phyloP scores from a whole-genome alignment of 139 green algal species.

The Edaphochlamys debaryana region DNA sequence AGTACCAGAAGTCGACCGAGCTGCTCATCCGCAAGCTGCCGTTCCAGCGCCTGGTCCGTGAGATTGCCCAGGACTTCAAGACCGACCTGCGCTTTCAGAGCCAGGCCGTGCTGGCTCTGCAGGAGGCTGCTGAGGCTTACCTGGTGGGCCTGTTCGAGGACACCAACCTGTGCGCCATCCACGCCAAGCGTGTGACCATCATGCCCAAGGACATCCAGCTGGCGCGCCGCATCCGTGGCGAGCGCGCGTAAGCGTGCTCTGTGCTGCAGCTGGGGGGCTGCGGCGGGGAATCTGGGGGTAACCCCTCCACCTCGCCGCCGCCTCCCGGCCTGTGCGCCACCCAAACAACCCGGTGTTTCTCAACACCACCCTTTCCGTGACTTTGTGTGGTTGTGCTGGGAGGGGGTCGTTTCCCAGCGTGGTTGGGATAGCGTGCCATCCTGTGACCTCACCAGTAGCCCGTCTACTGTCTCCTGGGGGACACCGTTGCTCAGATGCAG shows the following conservation, averaged over 20 bases:
- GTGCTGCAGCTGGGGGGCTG: no score
- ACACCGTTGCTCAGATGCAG: no score
- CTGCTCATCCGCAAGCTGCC: slow-evolving; percentile 97
- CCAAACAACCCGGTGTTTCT: no score
- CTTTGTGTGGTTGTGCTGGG: no score
- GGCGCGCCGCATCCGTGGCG: slow-evolving; percentile 90
- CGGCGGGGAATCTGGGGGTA: no score
- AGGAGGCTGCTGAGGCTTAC: slow-evolving; percentile 99
- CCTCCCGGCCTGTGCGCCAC: no score
- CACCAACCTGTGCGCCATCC: slow-evolving; percentile 89
- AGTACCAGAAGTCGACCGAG: slow-evolving; percentile 96
- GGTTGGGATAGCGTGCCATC: no score
- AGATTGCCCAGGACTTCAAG: slow-evolving; percentile 99
- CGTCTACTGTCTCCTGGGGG: no score
- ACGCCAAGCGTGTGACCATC: slow-evolving; percentile 96
- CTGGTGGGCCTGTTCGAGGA: slow-evolving; percentile 98
- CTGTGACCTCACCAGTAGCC: no score
- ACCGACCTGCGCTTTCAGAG: slow-evolving; percentile 98
- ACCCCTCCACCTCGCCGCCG: no score
- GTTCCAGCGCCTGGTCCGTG: slow-evolving; percentile 96
- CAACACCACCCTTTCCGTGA: no score
- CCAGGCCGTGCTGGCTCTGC: slow-evolving; percentile 93
- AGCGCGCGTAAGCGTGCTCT: slow-evolving; percentile 83
- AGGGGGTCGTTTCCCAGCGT: no score
- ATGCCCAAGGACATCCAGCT: slow-evolving; percentile 98